A percentile compares a stretch with the other conserved stretches of the same genome.
Evolutionary conservation across 225 moss, liverwort and hornwort genomes (phyloP).

Genomic region (Marchantia polymorpha): DNA sequence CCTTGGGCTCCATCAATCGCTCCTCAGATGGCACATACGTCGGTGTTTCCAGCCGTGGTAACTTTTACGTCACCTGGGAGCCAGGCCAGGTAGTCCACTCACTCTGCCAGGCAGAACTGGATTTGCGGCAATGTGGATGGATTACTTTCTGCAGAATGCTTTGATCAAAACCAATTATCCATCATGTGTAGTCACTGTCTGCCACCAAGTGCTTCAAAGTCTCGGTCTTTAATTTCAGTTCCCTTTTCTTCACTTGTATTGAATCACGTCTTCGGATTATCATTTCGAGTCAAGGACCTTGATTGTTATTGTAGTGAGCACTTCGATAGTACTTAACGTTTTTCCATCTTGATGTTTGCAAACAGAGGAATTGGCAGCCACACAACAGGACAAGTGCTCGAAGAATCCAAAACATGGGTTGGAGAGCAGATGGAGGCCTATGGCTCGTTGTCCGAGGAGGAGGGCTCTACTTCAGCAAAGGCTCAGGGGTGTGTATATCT

Average conservation of each 20-base stretch:
- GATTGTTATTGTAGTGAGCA: too few relatives aligned
- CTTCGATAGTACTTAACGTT: too few relatives aligned
- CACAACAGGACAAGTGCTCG: conserved; percentile 73
- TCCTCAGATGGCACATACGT: conserved; percentile 78
- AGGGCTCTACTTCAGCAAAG: conserved; percentile 78
- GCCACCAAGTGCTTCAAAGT: too few relatives aligned
- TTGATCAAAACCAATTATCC: too few relatives aligned
- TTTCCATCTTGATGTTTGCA: background rate
- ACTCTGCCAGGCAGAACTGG: background rate
- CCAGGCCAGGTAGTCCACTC: conserved; percentile 66
- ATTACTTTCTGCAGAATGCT: too few relatives aligned
- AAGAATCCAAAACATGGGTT: conserved; percentile 96
- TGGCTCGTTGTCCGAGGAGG: conserved; percentile 94
- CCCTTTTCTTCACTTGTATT: too few relatives aligned
- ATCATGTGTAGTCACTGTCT: too few relatives aligned
- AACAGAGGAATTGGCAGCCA: conserved; percentile 76
- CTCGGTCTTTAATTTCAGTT: too few relatives aligned
- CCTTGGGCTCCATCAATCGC: conserved; percentile 87
- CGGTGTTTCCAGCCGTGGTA: conserved; percentile 93
- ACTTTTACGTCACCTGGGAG: conserved; percentile 94
- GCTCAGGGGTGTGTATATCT: conserved; percentile 55
- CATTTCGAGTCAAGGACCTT: too few relatives aligned
- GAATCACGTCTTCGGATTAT: too few relatives aligned
- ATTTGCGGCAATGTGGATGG: too few relatives aligned
- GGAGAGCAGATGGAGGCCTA: conserved; percentile 92